Evolutionary conservation across 176 grass and related monocot genomes (phyloP), one percentile per base, ranked within the genome.

Genomic region (Oryza punctata): DNA sequence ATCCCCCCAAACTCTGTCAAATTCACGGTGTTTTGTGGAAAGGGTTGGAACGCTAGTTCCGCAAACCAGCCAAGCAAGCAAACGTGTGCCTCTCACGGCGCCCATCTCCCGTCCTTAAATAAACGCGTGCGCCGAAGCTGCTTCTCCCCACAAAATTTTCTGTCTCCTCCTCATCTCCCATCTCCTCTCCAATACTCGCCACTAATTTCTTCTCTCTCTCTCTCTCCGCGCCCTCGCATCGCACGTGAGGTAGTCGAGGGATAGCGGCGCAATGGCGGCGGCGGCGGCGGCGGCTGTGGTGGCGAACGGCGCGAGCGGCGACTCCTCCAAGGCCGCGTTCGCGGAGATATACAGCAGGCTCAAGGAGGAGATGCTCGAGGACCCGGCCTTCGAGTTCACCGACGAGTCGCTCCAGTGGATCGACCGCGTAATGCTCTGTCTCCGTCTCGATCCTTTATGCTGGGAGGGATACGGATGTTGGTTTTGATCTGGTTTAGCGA

Each of bases 381-480:
- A 99, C 81, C 85, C 96, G 52, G 93, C 93, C 65, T 99, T 99
- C 76, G 89, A 99, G 82, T 99, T 96, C 91, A 99, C 96, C 74
- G 74, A 93, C 65, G 96, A 99, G 73, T 92, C 96, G 23, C 91
- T 92, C 66, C 82, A 92, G 85, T 96, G 93, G 96, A 94, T 99
- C 93, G 89, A 94, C 16, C 90, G 78, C 85, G 96, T 95, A 91
- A 78, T 76, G 66, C 57, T 40, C 66, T 63, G 29, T 70, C n/a
- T 13, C 69, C 38, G 16, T 78, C 4, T 61, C 14, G 37, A 65
- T 30, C 43, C 10, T 68, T 69, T 80, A 70, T n/a, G 67, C 65
- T 68, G 16, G 14, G 45, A 35, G 37, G 74, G 52, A 23, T n/a
- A 38, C 12, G 59, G 16, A 1, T 75, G 69, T 64, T 74, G 45